Evolutionary conservation across 208 protist species (phyloP).

Genomic region (Trypanosoma theileri): DNA sequence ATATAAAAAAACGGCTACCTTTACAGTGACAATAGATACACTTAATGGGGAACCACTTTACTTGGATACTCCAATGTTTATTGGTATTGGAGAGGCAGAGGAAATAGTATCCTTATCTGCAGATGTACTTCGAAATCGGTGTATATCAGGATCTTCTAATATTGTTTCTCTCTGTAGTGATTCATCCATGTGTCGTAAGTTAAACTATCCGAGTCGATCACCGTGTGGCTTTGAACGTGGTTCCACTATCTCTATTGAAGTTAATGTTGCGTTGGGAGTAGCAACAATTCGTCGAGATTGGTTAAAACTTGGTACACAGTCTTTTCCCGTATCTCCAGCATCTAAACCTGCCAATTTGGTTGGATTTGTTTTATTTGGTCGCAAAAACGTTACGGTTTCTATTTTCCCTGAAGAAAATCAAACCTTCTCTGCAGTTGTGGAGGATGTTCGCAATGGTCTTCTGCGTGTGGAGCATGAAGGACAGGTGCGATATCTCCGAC

Average conservation of each 20-base stretch:
- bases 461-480: constrained; percentile 38
- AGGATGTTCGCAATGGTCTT: constrained; percentile 51
- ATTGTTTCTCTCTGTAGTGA: constrained; percentile 67
- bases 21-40: constrained; percentile 74
- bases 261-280: constrained; percentile 42
- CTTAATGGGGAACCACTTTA: constrained; percentile 59
- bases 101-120: constrained; percentile 67
- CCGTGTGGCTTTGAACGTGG: constrained; percentile 75
- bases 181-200: constrained; percentile 53
- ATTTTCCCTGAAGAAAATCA: constrained; percentile 61
- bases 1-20: constrained; percentile 37
- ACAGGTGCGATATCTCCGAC: constrained; percentile 44
- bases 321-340: constrained; percentile 28
- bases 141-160: constrained; percentile 23
- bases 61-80: constrained; percentile 59
- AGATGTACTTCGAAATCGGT: constrained; percentile 66
- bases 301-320: constrained; percentile 59
- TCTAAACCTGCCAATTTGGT: constrained; percentile 29
- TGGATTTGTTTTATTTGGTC: constrained; percentile 81
- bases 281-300: constrained; percentile 75
- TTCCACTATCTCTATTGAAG: constrained; percentile 70
- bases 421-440: constrained; percentile 41
- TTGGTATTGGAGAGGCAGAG: constrained; percentile 63
- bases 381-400: constrained; percentile 51
- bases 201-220: constrained; percentile 52